Evolutionary conservation across 169 alveolate species (phyloP).

Genomic region (Plasmodium knowlesi): DNA sequence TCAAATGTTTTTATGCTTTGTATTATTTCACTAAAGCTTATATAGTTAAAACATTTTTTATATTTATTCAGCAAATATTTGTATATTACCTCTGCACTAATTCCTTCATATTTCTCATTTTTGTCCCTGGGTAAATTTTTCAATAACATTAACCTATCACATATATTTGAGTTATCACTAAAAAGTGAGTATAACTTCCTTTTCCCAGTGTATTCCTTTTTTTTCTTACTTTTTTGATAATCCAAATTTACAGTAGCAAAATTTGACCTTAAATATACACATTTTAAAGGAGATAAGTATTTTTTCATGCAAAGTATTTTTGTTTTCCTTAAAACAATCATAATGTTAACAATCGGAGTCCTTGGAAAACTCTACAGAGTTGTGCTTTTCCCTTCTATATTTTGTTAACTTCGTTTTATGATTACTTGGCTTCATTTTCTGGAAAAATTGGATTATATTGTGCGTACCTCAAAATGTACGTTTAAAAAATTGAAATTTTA

Average conservation of each 20-base stretch:
- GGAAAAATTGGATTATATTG: neutral
- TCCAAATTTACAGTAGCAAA: conserved; percentile 45
- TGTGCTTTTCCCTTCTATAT: neutral
- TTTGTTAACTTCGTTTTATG: neutral
- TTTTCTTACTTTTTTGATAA: conserved; percentile 22
- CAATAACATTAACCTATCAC: conserved; percentile 39
- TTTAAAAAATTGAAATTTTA: neutral
- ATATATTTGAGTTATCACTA: conserved; percentile 15
- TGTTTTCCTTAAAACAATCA: conserved; percentile 35
- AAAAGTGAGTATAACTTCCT: conserved; percentile 14
- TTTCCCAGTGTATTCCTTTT: neutral
- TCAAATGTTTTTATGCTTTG: conserved; percentile 56
- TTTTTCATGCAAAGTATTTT: conserved; percentile 19
- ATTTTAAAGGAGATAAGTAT: conserved; percentile 22
- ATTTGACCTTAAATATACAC: conserved; percentile 33
- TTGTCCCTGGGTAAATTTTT: conserved; percentile 41
- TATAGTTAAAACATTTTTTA: conserved; percentile 51
- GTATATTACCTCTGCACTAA: conserved; percentile 17
- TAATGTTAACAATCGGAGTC: conserved; percentile 24
- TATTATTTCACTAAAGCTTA: conserved; percentile 20
- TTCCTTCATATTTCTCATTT: conserved; percentile 35
- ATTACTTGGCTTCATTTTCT: conserved; percentile 17
- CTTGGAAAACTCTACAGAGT: conserved; percentile 1
- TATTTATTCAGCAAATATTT: conserved; percentile 56
- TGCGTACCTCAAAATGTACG: neutral